These are phyloP conservation scores for Agaricus sinodeliciosus DNA, from an alignment of 768 basidiomycete genomes.

Conservation along the genomic window DNA sequence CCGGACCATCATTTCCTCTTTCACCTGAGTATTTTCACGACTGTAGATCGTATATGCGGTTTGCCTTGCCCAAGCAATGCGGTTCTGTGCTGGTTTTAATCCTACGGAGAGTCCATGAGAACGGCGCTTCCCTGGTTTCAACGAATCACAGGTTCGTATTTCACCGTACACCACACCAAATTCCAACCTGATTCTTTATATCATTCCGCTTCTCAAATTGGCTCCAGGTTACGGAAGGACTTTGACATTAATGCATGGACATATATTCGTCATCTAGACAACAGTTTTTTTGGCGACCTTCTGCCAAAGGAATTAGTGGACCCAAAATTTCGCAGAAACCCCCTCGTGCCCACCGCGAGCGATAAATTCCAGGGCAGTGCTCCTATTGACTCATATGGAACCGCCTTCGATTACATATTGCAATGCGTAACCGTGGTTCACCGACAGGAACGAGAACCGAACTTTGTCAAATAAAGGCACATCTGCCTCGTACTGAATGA, in stretches of 20 bases:
- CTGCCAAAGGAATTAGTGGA: slow-evolving; percentile 1
- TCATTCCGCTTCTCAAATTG: neutral
- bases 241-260: neutral
- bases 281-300: neutral
- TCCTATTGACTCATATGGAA: neutral
- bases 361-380: neutral
- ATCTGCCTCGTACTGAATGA: neutral
- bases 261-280: neutral
- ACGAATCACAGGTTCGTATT: neutral
- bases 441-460: neutral
- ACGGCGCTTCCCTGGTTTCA: neutral
- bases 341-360: slow-evolving; percentile 11
- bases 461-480: neutral
- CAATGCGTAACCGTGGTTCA: neutral
- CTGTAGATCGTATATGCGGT: neutral
- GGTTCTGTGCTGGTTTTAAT: slow-evolving; percentile 4
- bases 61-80: slow-evolving; percentile 4
- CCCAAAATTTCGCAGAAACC: slow-evolving; percentile 1
- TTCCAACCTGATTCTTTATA: neutral
- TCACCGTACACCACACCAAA: neutral
- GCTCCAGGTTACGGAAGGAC: neutral
- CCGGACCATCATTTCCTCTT: neutral
- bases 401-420: slow-evolving; percentile 9
- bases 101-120: neutral
- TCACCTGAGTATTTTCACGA: neutral